Evolutionary conservation across 805 yeast species (phyloP).

Genomic region (Candida morakotiae): DNA sequence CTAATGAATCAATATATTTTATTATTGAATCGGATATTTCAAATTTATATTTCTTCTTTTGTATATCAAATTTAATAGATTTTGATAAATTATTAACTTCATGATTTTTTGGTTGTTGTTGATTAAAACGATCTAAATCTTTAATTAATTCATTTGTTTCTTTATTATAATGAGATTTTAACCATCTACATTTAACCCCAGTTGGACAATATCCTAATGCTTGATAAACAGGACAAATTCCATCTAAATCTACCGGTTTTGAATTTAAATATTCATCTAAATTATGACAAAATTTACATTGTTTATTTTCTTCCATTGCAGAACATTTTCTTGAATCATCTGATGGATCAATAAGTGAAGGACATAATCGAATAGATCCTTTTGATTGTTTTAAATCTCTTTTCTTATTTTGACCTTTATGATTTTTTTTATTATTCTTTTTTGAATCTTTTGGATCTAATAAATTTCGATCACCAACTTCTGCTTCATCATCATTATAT

Average conservation of each 20-base stretch:
- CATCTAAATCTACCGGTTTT: slow-evolving; percentile 71
- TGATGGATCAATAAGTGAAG: slow-evolving; percentile 55
- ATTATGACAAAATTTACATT: slow-evolving; percentile 77
- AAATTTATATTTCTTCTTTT: slow-evolving; percentile 60
- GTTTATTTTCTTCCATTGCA: slow-evolving; percentile 57
- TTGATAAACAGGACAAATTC: slow-evolving; percentile 77
- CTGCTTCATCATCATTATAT: slow-evolving; percentile 43
- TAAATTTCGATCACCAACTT: slow-evolving; percentile 37
- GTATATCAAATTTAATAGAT: slow-evolving; percentile 45
- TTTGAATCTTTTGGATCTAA: slow-evolving; percentile 29
- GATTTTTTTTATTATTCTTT: slow-evolving; percentile 27
- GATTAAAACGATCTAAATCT: slow-evolving; percentile 31
- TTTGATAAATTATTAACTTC: slow-evolving; percentile 63
- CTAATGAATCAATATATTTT: slow-evolving; percentile 61
- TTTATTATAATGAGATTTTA: slow-evolving; percentile 59
- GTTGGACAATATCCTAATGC: slow-evolving; percentile 88
- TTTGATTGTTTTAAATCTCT: slow-evolving; percentile 69
- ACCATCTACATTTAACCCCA: slow-evolving; percentile 91
- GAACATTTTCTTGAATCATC: slow-evolving; percentile 46
- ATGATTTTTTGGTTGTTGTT: slow-evolving; percentile 27
- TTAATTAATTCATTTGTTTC: slow-evolving; percentile 42
- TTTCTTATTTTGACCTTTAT: slow-evolving; percentile 77
- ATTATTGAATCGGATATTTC: slow-evolving; percentile 53
- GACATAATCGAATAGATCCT: slow-evolving; percentile 65
- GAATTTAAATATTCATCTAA: slow-evolving; percentile 55